A percentile compares a stretch with the other conserved stretches of the same genome.
Conservation (phyloP, 2,329 filamentous ascomycete species). For the Bertia moriformis region DNA sequence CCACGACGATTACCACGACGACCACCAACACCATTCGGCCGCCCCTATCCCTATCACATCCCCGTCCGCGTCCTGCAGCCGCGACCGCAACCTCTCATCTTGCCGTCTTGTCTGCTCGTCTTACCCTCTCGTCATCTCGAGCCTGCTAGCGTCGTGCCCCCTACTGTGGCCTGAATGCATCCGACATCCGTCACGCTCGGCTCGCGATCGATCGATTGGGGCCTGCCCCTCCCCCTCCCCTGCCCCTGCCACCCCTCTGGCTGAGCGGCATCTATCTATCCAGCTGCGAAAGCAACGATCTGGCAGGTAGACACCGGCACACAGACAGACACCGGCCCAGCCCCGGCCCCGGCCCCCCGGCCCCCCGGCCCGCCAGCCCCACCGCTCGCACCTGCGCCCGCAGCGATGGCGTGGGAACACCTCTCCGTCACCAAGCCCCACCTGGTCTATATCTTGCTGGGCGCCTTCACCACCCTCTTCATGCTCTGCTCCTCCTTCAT, state of each 20-base stretch:
- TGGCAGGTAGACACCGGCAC: neutral
- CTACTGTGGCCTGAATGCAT: neutral
- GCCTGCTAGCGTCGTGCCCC: neutral
- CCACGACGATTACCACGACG: neutral
- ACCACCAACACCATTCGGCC: neutral
- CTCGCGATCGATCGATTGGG: neutral
- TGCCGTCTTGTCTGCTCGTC: neutral
- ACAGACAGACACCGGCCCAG: neutral
- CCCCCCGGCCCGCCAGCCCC: too few species aligned
- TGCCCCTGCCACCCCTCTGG: too few species aligned
- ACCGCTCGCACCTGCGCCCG: too few species aligned
- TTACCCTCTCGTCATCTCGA: neutral
- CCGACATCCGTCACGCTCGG: neutral
- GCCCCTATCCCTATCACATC: neutral
- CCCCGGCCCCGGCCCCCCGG: too few species aligned
- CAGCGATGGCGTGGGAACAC: slow-evolving; percentile 66
- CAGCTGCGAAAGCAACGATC: too few species aligned
- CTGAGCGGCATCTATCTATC: too few species aligned
- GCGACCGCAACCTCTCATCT: neutral
- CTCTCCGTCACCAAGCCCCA: slow-evolving; percentile 83
- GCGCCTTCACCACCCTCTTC: slow-evolving; percentile 92
- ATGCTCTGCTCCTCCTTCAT: slow-evolving; percentile 97
- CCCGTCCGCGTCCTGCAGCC: neutral
- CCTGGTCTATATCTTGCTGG: slow-evolving; percentile 95
- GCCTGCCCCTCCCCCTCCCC: too few species aligned